Base-by-base conservation (phyloP, 2,329 filamentous ascomycete species). In the Dactylellina cionopaga region DNA sequence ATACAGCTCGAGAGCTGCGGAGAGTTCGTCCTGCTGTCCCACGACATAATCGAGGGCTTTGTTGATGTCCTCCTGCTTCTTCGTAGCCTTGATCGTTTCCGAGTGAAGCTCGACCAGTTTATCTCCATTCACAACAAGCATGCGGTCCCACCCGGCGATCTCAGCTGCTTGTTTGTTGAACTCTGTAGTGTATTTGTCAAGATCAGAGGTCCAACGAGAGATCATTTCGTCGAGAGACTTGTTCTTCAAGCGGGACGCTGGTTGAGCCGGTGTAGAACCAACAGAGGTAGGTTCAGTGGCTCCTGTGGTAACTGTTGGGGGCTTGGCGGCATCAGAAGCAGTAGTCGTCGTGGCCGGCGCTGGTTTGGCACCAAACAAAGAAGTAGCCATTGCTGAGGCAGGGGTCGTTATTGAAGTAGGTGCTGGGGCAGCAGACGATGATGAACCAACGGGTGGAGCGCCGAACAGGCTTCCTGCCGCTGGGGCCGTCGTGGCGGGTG, bases 211-310 rank as follows among this genome's bases (percentile, higher is more conserved):
- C 95, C 95, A 99, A 29, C 92, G 89, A 2, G 92, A 97, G 75
- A 99, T 92, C 75, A 99, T 97, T 80, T 99, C 95, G 78, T 99
- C 95, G 91, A 99, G 97, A 0, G 94, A 96, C 83, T 96, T 98
- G 81, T 97, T 96, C 84, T 96, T 96, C 35, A 99, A 84, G 25
- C 95, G 90, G 2, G 94, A 95, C 77, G 96, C 88, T 65, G 92
- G 89, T 13, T 95, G 94, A 1, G 89, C 84, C 1, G 93, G 96
- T 0, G 92, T 96, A 25, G 89, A 87, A 15, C 87, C 88, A 51
- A 94, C 82, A 25, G 79, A 83, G 22, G 81, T 75, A 9, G 79
- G n/a, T n/a, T 74, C 46, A 2, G 76, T 22, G 13, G 75, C 65
- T 6, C 46, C 56, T 10, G 75, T 75, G 6, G 80, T 69, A 10